phyloP scores from a whole-genome alignment of 2,329 filamentous ascomycete species.

The Aspergillus floridensis region DNA sequence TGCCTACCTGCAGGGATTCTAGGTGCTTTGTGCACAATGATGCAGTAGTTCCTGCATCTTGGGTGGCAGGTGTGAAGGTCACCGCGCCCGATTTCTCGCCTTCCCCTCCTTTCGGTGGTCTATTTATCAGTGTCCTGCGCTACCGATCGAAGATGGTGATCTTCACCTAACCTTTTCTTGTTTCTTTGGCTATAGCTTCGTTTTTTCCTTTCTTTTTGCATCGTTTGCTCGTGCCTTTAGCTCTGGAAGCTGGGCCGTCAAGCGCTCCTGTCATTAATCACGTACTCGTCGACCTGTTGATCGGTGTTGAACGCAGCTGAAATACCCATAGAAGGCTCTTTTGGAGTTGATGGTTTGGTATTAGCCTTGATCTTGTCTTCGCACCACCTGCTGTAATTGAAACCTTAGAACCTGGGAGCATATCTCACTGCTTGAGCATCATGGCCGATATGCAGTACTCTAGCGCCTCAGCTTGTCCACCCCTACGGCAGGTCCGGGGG shows the following conservation, averaged over 20 bases:
- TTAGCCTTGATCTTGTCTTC: constrained; percentile 2
- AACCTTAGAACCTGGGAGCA: constrained; percentile 16
- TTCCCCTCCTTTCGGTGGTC: constrained; percentile 8
- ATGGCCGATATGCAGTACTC: constrained; percentile 52
- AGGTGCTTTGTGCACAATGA: constrained; percentile 25
- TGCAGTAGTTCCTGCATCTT: constrained; percentile 35
- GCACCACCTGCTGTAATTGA: constrained; percentile 28
- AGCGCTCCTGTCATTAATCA: constrained; percentile 24
- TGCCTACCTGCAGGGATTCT: constrained; percentile 12
- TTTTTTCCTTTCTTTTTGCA: constrained; percentile 25
- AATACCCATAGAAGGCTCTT: constrained; percentile 28
- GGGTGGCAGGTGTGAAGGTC: constrained; percentile 13
- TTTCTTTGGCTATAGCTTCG: constrained; percentile 23
- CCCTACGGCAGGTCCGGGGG: constrained; percentile 57
- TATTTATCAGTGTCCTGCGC: constrained; percentile 32
- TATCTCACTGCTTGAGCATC: constrained; percentile 15
- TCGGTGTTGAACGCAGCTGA: constrained; percentile 30
- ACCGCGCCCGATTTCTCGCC: constrained; percentile 19
- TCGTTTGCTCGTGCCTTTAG: constrained; percentile 25
- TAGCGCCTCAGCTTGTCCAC: constrained; percentile 51
- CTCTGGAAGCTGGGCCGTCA: constrained; percentile 35
- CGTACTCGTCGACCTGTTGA: constrained; percentile 29
- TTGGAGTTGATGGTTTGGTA: not conserved
- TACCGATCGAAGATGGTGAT: constrained; percentile 20
- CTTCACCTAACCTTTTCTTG: constrained; percentile 20